phyloP scores from a whole-genome alignment of 352 stramenopile species.

The Phytophthora crassamura region DNA sequence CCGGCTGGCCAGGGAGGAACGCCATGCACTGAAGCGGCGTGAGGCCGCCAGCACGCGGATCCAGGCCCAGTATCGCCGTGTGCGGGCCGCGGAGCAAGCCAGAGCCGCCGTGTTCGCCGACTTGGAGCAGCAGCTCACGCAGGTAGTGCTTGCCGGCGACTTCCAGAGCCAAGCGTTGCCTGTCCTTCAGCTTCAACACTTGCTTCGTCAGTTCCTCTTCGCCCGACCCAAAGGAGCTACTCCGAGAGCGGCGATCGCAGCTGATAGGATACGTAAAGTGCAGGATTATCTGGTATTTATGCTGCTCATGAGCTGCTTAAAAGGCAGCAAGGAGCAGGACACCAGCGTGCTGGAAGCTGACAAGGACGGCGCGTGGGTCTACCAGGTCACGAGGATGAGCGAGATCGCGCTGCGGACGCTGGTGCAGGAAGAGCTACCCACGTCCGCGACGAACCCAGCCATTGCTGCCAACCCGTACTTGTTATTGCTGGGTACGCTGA shows the following conservation, averaged over 20 bases:
- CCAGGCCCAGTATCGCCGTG: slow-evolving; percentile 54
- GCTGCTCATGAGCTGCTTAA: slow-evolving; percentile 63
- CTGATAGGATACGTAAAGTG: slow-evolving; percentile 47
- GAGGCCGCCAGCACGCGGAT: slow-evolving; percentile 56
- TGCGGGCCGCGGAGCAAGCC: slow-evolving; percentile 28
- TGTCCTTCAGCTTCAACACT: slow-evolving; percentile 27
- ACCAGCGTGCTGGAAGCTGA: slow-evolving; percentile 36
- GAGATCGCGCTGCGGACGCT: slow-evolving; percentile 50
- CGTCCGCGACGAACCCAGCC: slow-evolving; percentile 6
- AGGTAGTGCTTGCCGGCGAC: slow-evolving; percentile 34
- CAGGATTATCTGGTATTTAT: slow-evolving; percentile 70
- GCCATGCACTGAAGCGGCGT: slow-evolving; percentile 49
- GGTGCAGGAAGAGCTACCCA: slow-evolving; percentile 33
- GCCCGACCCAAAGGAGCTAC: slow-evolving; percentile 21
- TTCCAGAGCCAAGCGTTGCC: slow-evolving; percentile 44
- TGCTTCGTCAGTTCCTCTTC: slow-evolving; percentile 62
- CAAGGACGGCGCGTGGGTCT: slow-evolving; percentile 54
- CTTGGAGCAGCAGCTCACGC: slow-evolving; percentile 51
- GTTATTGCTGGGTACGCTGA: slow-evolving; percentile 57
- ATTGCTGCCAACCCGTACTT: slow-evolving; percentile 52
- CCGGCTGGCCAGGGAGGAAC: slow-evolving; percentile 60
- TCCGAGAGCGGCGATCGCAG: background rate
- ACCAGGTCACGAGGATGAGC: slow-evolving; percentile 52
- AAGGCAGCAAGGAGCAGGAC: slow-evolving; percentile 17
- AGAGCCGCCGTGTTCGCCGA: slow-evolving; percentile 43